Base-by-base conservation (phyloP, 352 stramenopile species). In the Pythium plurisporium region DNA sequence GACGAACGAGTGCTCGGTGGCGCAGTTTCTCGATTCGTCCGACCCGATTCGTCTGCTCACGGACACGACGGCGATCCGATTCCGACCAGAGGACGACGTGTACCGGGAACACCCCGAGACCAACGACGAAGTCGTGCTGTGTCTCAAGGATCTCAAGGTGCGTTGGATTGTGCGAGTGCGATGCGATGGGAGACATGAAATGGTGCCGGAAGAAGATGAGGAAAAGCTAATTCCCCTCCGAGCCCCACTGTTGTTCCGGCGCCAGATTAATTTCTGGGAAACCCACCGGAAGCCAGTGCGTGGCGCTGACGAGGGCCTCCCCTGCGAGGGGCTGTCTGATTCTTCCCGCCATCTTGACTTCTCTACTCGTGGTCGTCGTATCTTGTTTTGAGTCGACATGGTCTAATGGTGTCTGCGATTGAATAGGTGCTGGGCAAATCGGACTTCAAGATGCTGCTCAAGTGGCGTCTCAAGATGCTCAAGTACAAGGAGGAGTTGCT, bases 361-460 rank as follows among this genome's bases (percentile, higher is more conserved):
- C 8, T 41, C 36, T 41, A 7, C 36, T n/a, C n/a, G n/a, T n/a
- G n/a, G n/a, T n/a, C n/a, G n/a, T n/a, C n/a, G n/a, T n/a, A n/a
- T n/a, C n/a, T n/a, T n/a, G n/a, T n/a, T n/a, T n/a, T n/a, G n/a
- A n/a, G n/a, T n/a, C n/a, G n/a, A n/a, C n/a, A n/a, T n/a, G n/a
- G n/a, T n/a, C n/a, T n/a, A n/a, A n/a, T n/a, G n/a, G n/a, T n/a
- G n/a, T n/a, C n/a, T n/a, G n/a, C n/a, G n/a, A n/a, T n/a, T n/a
- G n/a, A n/a, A 7, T 67, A 95, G 85, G 85, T 99, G 9, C 80
- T 99, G 14, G 97, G 98, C 45, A 99, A 99, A 50, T 69, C 74
- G 7, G 98, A 99, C 59, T 99, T 99, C 55, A 99, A 98, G 71
- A 74, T 74, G 23, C 63, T 99, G 20, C 71, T 99, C 11, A 98